These are phyloP conservation scores for Solanum hybrid DNA, from an alignment of 305 asterid species.

Conservation along the genomic window DNA sequence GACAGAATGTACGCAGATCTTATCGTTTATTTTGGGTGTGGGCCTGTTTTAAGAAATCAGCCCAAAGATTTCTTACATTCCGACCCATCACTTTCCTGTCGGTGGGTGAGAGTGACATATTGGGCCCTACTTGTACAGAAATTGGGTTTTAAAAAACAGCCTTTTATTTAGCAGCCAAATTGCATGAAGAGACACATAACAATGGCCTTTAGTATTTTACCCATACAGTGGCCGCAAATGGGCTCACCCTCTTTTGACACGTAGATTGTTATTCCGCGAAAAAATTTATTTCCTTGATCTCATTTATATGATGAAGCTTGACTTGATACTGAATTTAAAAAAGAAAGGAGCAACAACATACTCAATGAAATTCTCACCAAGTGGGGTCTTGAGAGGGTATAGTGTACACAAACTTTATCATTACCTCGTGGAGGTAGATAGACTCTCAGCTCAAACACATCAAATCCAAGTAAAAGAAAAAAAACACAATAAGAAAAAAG, in stretches of 20 bases:
- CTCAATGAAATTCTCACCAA: too few relatives aligned
- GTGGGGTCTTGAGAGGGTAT: not conserved
- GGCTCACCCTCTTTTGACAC: conserved; percentile 23
- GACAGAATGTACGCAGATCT: fast-evolving
- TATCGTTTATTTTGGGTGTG: not conserved
- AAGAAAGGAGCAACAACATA: not conserved
- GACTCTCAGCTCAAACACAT: too few relatives aligned
- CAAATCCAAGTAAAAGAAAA: too few relatives aligned
- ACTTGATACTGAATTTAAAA: not conserved
- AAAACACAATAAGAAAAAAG: too few relatives aligned
- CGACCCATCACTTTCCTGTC: conserved; percentile 52
- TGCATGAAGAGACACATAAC: conserved; percentile 9
- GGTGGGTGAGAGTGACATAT: conserved; percentile 32
- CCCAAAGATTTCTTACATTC: conserved; percentile 12
- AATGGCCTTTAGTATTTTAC: conserved; percentile 8
- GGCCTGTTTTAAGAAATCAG: not conserved
- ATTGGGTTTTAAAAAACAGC: not conserved
- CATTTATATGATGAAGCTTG: not conserved
- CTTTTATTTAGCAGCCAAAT: not conserved
- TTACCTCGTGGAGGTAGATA: not conserved
- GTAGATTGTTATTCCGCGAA: not conserved
- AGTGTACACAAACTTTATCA: not conserved
- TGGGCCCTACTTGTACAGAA: conserved; percentile 12
- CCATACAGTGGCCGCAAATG: not conserved
- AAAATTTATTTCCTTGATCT: fast-evolving